Base-by-base conservation (phyloP, 1,284 basidiomycete species). In the Termitomyces sp. region DNA sequence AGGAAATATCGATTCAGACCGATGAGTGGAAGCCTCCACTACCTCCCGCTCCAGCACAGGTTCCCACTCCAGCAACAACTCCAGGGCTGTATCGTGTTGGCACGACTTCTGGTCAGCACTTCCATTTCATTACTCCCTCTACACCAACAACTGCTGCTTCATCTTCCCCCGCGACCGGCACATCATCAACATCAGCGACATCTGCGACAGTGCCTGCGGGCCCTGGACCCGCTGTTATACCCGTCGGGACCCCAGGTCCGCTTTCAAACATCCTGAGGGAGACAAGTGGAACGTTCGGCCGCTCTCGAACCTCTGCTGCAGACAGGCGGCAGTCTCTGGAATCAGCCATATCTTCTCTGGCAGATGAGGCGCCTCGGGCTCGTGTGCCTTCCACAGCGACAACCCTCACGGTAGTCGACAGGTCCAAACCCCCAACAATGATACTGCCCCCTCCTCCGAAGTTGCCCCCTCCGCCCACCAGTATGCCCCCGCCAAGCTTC, bases 381-480 rank as follows among this genome's bases (percentile, higher is more conserved):
- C 80, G 85, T 43, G 81, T 81, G 19, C 72, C 78, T n/a, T 82
- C 81, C 17, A 66, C 67, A 8, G 69, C 69, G 30, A 62, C 65
- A 3, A 64, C 60, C 45, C 64, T 73, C 12, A 63, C 69, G 15
- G 67, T 70, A 1, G 77, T 89, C n/a, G 91, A 94, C 70, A 90
- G 85, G 70, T 81, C 87, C 12, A 82, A 83, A 52, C 91, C 92
- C 13, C 92, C 92, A 0, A 89, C 83, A 67, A 92, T 94, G 86
- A 76, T 83, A 54, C 73, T 94, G 5, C 92, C 92, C 1, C 92
- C 92, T 6, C 92, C 92, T 0, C 91, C 91, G 8, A 81, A 83
- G 56, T 76, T 79, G 58, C 92, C 90, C 0, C 93, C 93, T 7
- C 90, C 92, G 9, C 74, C 84, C 0, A 77, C 69, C 56, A 84